Base-by-base conservation (phyloP, 768 basidiomycete species). In the Trametes villosa region DNA sequence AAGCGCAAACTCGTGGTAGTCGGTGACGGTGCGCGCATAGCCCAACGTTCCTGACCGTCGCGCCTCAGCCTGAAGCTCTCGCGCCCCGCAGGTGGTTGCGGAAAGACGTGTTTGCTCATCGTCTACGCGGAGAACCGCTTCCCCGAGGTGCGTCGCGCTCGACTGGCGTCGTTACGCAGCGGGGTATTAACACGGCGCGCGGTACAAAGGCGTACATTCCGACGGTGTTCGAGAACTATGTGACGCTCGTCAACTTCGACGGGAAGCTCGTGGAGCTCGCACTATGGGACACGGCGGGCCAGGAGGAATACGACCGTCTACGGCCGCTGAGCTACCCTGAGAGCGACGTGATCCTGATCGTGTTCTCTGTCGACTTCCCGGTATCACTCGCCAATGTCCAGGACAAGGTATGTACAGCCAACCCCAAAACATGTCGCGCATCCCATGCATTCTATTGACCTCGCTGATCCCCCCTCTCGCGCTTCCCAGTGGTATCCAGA, bases 51-150 rank as follows among this genome's bases (percentile, higher is more conserved):
- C 18, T 27, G 30, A 34, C 26, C 27, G 12, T 30, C 15, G 38
- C 27, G 38, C 49, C 42, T 42, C 42, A 13, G 41, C 36, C 20
- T n/a, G n/a, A n/a, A n/a, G n/a, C n/a, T 18, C 7, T 65, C 26
- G 62, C 15, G 9, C 20, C 4, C 30, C 20, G 24, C 36, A 90
- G 88, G 89, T 75, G 89, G 91, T 60, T 92, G 91, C 71, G 91
- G 91, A 70, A 93, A 96, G 85, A 97, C 95, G 47, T 96, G 95
- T 83, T 82, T 96, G 60, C 85, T 97, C 68, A 97, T 97, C 69
- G 94, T 96, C 36, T 97, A 97, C 71, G 94, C 95, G 24, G 93
- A 96, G 76, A 97, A 96, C 73, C 85, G 94, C 41, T 97, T 96
- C 71, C 94, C 95, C 44, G 95, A 96, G 84, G 94, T 96, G 78